phyloP scores from a whole-genome alignment of 805 yeast species.

The Saccharomycopsis fibuligera region DNA sequence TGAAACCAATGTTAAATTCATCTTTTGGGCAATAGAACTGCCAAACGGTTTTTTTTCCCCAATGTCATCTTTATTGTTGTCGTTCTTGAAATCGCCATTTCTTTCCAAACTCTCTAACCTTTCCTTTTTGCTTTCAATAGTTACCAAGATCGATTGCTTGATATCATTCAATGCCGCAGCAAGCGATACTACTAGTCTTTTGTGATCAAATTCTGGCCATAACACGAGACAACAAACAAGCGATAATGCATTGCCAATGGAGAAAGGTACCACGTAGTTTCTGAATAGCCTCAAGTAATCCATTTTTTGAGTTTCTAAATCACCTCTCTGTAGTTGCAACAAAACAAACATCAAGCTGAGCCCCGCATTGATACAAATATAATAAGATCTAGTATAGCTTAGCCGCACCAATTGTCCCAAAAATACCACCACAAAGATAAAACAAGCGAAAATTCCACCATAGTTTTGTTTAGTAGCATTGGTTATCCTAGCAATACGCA shows the following conservation, averaged over 20 bases:
- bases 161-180: neutral
- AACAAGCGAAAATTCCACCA: slow-evolving; percentile 41
- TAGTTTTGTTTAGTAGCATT: slow-evolving; percentile 35
- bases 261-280: slow-evolving; percentile 28
- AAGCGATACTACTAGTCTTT: neutral
- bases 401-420: slow-evolving; percentile 38
- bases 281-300: slow-evolving; percentile 32
- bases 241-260: neutral
- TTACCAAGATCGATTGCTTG: neutral
- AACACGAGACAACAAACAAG: neutral
- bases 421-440: slow-evolving; percentile 34
- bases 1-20: slow-evolving; percentile 29
- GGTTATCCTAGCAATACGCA: slow-evolving; percentile 37
- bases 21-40: slow-evolving; percentile 21
- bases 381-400: slow-evolving; percentile 34
- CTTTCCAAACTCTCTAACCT: slow-evolving; percentile 1
- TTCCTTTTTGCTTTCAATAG: neutral
- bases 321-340: neutral
- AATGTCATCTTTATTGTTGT: neutral
- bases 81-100: neutral
- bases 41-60: neutral
- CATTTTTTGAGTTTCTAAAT: too few species aligned
- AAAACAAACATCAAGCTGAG: slow-evolving; percentile 31
- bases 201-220: slow-evolving; percentile 3
- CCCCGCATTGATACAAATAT: slow-evolving; percentile 32